phyloP scores from a whole-genome alignment of 352 stramenopile genomes.

The Pythium dissotocum region DNA sequence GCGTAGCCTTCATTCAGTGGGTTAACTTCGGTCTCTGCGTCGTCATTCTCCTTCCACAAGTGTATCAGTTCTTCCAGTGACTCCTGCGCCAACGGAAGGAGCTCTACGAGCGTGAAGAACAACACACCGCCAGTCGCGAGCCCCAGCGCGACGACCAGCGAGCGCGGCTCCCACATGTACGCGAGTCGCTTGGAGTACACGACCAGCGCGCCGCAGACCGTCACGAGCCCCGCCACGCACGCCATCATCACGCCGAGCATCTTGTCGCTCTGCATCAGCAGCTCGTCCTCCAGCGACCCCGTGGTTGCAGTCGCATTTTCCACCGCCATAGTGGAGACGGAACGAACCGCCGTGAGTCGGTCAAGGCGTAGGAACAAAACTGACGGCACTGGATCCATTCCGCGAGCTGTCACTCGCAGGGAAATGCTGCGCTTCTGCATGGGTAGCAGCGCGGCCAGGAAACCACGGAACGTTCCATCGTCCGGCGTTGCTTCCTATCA shows the following conservation, averaged over 20 bases:
- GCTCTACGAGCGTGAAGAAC: constrained; percentile 28
- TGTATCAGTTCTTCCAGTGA: constrained; percentile 13
- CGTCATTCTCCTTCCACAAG: not conserved
- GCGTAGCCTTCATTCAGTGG: constrained; percentile 15
- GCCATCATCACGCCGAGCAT: constrained; percentile 26
- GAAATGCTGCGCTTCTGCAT: not conserved
- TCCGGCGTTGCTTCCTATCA: not conserved
- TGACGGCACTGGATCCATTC: not conserved
- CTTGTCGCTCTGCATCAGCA: constrained; percentile 16
- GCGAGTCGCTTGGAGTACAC: constrained; percentile 26
- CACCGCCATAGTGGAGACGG: not conserved
- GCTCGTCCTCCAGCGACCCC: not conserved
- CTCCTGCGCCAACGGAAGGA: constrained; percentile 19
- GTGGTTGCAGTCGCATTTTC: not conserved
- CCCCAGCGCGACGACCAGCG: constrained; percentile 25
- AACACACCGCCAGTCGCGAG: constrained; percentile 28
- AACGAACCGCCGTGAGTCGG: not conserved
- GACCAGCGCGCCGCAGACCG: constrained; percentile 26
- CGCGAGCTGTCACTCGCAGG: not conserved
- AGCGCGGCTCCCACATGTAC: constrained; percentile 28
- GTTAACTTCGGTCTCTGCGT: not conserved
- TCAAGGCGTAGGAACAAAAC: not conserved
- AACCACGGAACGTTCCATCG: constrained; percentile 3
- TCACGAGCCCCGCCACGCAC: constrained; percentile 23
- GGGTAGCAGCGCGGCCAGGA: not conserved